Evolutionary conservation across 1,139 yeast genomes (phyloP), one percentile per base, ranked within the genome.

Genomic region (Lizanozyma gosingica): DNA sequence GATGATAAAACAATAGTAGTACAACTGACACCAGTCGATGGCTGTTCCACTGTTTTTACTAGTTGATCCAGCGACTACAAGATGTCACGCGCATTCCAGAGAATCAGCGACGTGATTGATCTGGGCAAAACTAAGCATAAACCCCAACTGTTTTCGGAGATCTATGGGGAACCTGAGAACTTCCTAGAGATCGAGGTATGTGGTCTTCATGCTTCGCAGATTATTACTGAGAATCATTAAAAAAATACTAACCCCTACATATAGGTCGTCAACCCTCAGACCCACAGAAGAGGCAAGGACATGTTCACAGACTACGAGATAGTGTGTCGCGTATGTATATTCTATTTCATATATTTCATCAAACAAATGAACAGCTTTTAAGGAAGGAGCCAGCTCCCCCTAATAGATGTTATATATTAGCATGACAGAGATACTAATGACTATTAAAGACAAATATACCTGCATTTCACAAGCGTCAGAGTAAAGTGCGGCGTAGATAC

Each of bases 111-210:
- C 11, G 29, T 22, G 29, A 22, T 22, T 6, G 29, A 22, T 22
- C 29, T 22, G 29, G 29, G 29, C 11, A 22, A 22, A 22, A 6
- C 29, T 6, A 22, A 55, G 41, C 58, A 67, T 48, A 76, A 74
- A 48, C 73, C 69, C 47, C 94, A 84, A 57, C 73, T 87, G 8
- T 81, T 80, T 58, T 85, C 78, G 48, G 95, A 87, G 53, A 74
- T 85, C 37, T 92, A 92, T 54, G 95, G 94, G 1, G 95, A 85
- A 50, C 97, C 97, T 0, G 98, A 92, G 60, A 87, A 88, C 62
- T 87, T 88, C 54, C 71, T 92, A 37, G 98, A 92, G 60, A 81
- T 94, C 35, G 97, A 90, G 59, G 95, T 78, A 42, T 44, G 67
- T 43, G 47, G 49, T 33, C 3, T 15, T 18, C 4, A 14, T n/a